phyloP scores from a whole-genome alignment of 192 early-diverging fungal species.

The Coemansia sp. region DNA sequence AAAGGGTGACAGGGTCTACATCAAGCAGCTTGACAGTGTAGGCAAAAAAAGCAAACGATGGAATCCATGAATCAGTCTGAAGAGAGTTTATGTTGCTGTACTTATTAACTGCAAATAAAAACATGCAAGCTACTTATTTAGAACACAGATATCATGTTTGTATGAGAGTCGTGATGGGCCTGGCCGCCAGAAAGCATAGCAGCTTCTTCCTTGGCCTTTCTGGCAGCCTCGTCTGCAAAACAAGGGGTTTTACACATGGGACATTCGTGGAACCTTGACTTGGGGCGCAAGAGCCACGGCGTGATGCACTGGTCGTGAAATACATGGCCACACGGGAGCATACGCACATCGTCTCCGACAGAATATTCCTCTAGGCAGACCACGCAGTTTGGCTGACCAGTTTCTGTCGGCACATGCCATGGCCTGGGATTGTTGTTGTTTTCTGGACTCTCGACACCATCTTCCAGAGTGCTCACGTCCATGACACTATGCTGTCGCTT shows the following conservation, averaged over 20 bases:
- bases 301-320: constrained; percentile 68
- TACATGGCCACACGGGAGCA: constrained; percentile 64
- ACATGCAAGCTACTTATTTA: neutral
- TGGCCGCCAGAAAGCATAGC: constrained; percentile 7
- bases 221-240: constrained; percentile 22
- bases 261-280: constrained; percentile 44
- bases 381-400: constrained; percentile 53
- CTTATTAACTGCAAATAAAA: neutral
- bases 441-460: neutral
- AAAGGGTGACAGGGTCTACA: too few species aligned
- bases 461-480: too few species aligned
- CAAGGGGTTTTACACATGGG: constrained; percentile 50
- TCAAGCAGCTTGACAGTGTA: too few species aligned
- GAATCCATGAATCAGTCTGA: too few species aligned
- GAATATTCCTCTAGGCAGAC: constrained; percentile 69
- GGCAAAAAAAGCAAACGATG: too few species aligned
- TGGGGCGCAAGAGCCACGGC: constrained; percentile 38
- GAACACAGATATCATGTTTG: constrained; percentile 25
- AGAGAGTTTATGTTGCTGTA: too few species aligned
- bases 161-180: neutral
- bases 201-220: constrained; percentile 24
- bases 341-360: constrained; percentile 58
- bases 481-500: neutral
- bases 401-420: neutral
- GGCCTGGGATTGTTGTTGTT: neutral